phyloP scores from a whole-genome alignment of 345 rosid genomes.

The Corymbia maculata region DNA sequence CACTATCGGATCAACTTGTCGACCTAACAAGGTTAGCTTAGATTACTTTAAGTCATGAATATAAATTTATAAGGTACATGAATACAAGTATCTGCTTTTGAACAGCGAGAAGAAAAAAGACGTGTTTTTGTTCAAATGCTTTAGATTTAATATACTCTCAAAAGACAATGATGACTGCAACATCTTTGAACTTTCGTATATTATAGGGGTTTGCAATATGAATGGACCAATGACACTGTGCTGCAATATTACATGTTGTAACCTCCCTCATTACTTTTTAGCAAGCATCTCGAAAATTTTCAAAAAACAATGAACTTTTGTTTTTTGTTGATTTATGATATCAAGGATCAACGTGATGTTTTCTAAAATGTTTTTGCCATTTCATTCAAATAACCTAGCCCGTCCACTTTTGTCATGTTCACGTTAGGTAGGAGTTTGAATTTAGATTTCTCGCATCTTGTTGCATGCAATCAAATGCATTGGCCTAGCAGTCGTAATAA shows the following conservation, averaged over 20 bases:
- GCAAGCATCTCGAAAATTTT: background rate
- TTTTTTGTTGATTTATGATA: background rate
- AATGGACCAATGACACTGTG: background rate
- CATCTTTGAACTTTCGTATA: no score
- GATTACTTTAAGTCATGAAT: background rate
- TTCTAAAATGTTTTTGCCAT: background rate
- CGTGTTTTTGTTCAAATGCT: background rate
- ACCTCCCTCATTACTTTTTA: background rate
- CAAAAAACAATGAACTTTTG: background rate
- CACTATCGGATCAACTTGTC: background rate
- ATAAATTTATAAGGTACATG: background rate
- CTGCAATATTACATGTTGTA: background rate
- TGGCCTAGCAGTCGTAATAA: background rate
- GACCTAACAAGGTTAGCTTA: background rate
- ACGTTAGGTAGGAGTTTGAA: background rate
- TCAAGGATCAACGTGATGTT: background rate
- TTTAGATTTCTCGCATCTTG: background rate
- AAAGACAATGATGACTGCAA: no score
- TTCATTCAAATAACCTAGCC: background rate
- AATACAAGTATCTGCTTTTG: background rate
- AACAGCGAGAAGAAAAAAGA: background rate
- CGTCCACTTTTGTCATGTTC: background rate
- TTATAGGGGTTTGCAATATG: background rate
- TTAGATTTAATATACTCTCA: background rate
- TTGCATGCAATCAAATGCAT: background rate